Conservation (phyloP, 306 rosid genomes). For the Trifolium repens region DNA sequence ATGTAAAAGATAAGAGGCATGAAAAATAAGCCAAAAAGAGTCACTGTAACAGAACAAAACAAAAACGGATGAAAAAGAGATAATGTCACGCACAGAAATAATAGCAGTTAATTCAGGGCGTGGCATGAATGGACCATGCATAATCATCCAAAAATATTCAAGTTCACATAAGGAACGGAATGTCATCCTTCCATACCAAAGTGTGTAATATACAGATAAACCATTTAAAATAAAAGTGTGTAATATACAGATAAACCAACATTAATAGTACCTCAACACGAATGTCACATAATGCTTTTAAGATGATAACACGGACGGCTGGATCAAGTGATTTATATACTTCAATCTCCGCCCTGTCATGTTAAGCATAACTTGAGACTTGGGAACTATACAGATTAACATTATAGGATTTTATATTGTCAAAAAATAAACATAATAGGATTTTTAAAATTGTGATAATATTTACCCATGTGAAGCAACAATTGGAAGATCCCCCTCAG, state of each 20-base stretch:
- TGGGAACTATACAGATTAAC: slow-evolving; percentile 43
- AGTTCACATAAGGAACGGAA: slow-evolving; percentile 22
- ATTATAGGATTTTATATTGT: slow-evolving; percentile 21
- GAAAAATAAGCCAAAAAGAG: slow-evolving; percentile 24
- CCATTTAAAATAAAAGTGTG: slow-evolving; percentile 30
- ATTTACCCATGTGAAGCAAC: slow-evolving; percentile 97
- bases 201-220: slow-evolving; percentile 29
- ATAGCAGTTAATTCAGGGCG: slow-evolving; percentile 14
- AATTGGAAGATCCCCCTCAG: slow-evolving; percentile 93
- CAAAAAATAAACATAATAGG: slow-evolving; percentile 16
- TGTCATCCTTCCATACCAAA: slow-evolving; percentile 36
- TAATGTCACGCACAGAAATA: slow-evolving; percentile 9
- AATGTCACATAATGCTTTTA: slow-evolving; percentile 98
- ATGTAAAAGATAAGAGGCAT: slow-evolving; percentile 29
- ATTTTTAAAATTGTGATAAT: slow-evolving; percentile 34
- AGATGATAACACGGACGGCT: slow-evolving; percentile 83
- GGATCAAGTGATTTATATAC: slow-evolving; percentile 90
- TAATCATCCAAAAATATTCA: slow-evolving; percentile 36
- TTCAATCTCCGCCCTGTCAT: slow-evolving; percentile 82
- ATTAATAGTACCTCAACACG: slow-evolving; percentile 85
- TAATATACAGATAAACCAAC: slow-evolving; percentile 28
- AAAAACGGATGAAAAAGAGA: slow-evolving; percentile 2
- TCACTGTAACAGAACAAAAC: slow-evolving; percentile 18
- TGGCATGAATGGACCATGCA: slow-evolving; percentile 14
- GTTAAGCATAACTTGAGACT: slow-evolving; percentile 44